These are phyloP conservation scores for Danielozyma ontarioensis DNA, from an alignment of 805 yeast species.

Conservation along the genomic window DNA sequence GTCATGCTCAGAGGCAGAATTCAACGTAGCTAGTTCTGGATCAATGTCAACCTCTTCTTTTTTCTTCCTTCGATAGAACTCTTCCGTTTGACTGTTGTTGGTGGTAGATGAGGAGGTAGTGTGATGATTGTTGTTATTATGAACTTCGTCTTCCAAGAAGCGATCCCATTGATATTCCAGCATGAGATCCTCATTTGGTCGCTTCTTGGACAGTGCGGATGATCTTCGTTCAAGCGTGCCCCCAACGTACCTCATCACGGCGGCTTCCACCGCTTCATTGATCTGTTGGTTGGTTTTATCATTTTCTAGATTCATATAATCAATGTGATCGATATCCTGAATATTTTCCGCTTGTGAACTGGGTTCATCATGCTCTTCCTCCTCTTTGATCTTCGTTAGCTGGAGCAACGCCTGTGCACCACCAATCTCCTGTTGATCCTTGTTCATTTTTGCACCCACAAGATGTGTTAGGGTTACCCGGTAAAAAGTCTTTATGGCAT, in stretches of 20 bases:
- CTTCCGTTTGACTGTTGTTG: not conserved
- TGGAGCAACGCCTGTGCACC: constrained; percentile 43
- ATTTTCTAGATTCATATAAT: constrained; percentile 6
- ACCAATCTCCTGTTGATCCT: constrained; percentile 37
- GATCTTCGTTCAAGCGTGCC: constrained; percentile 40
- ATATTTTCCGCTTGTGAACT: constrained; percentile 2
- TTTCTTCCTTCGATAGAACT: constrained; percentile 1
- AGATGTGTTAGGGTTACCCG: not conserved
- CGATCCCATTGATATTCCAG: constrained; percentile 49
- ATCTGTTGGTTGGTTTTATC: constrained; percentile 33
- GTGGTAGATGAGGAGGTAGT: not conserved
- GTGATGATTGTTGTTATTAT: not conserved
- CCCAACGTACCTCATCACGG: constrained; percentile 69
- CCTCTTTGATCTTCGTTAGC: constrained; percentile 11
- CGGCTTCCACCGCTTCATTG: constrained; percentile 66
- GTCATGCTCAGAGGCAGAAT: constrained; percentile 46
- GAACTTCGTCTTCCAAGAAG: constrained; percentile 13
- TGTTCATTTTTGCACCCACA: constrained; percentile 15
- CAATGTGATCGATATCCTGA: constrained; percentile 1
- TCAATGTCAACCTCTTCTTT: constrained; percentile 25
- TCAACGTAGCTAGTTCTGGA: constrained; percentile 34
- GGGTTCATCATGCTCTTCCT: constrained; percentile 1
- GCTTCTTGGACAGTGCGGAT: not conserved
- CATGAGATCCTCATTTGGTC: constrained; percentile 17
- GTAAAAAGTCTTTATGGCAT: too few relatives aligned